Conservation (phyloP, 495 filamentous ascomycete genomes). For the Sordaria brevicollis region DNA sequence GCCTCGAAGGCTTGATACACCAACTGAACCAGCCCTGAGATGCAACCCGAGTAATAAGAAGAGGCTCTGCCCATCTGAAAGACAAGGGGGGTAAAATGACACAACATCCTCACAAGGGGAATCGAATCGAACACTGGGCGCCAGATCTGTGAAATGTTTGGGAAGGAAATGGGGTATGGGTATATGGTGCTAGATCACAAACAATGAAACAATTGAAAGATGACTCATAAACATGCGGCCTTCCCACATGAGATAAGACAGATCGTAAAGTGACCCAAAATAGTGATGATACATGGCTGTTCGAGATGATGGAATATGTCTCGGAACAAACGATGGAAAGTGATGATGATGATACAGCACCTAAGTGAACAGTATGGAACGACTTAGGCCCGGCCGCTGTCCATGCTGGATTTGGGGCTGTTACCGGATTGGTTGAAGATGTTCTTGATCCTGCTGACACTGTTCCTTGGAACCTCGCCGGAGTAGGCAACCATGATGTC, state of each 20-base stretch:
- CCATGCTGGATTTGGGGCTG: conserved; percentile 36
- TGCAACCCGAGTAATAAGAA: neutral
- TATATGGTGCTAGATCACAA: neutral
- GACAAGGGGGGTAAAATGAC: neutral
- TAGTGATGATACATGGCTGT: neutral
- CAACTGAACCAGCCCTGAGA: neutral
- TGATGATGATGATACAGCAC: conserved; percentile 8
- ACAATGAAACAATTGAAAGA: neutral
- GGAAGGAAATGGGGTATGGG: neutral
- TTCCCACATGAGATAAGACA: neutral
- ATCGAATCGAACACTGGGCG: neutral
- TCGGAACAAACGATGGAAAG: neutral
- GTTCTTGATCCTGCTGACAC: conserved; percentile 33
- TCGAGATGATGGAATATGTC: conserved; percentile 3
- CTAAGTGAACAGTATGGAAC: neutral
- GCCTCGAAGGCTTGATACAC: neutral
- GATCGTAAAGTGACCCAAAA: neutral
- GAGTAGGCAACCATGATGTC: conserved; percentile 40
- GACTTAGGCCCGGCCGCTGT: conserved; percentile 17
- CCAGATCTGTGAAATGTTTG: neutral
- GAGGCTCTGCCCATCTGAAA: neutral
- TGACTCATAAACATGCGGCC: neutral
- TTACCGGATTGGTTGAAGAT: conserved; percentile 36
- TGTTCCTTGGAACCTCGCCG: conserved; percentile 25
- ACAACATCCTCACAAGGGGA: neutral